Evolutionary conservation across 495 filamentous ascomycete species (phyloP).

Genomic region (Evernia prunastri): DNA sequence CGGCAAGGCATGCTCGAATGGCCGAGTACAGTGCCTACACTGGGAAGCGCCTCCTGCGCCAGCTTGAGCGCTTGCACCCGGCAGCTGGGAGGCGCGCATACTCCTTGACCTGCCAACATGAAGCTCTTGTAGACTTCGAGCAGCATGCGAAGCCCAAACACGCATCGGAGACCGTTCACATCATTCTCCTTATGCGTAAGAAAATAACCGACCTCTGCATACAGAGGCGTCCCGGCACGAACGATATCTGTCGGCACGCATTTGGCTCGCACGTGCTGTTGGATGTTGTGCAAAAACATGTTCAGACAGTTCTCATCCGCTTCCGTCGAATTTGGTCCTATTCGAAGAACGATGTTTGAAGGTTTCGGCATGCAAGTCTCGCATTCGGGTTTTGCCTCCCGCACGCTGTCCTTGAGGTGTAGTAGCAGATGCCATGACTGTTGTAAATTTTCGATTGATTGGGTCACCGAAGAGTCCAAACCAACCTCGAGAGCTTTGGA

Average conservation of each 20-base stretch:
- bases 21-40: constrained; percentile 19
- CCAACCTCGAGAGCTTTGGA: neutral
- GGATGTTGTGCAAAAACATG: constrained; percentile 22
- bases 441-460: constrained; percentile 3
- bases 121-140: constrained; percentile 22
- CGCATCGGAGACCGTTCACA: constrained; percentile 20
- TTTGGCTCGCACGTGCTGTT: constrained; percentile 15
- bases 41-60: constrained; percentile 22
- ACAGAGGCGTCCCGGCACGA: constrained; percentile 22
- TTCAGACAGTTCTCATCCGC: constrained; percentile 17
- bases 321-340: constrained; percentile 9
- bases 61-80: constrained; percentile 26
- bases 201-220: constrained; percentile 23
- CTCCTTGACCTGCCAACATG: constrained; percentile 8
- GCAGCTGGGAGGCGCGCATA: constrained; percentile 11
- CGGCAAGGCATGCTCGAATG: constrained; percentile 27
- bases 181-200: constrained; percentile 18
- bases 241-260: constrained; percentile 15
- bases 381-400: neutral
- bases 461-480: neutral
- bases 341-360: constrained; percentile 14
- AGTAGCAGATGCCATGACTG: constrained; percentile 15
- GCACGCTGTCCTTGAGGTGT: neutral
- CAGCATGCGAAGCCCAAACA: constrained; percentile 25
- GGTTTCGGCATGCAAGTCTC: neutral